These are phyloP conservation scores for Hypomontagnella submonticulosa DNA, from an alignment of 495 filamentous ascomycete genomes.

Conservation along the genomic window DNA sequence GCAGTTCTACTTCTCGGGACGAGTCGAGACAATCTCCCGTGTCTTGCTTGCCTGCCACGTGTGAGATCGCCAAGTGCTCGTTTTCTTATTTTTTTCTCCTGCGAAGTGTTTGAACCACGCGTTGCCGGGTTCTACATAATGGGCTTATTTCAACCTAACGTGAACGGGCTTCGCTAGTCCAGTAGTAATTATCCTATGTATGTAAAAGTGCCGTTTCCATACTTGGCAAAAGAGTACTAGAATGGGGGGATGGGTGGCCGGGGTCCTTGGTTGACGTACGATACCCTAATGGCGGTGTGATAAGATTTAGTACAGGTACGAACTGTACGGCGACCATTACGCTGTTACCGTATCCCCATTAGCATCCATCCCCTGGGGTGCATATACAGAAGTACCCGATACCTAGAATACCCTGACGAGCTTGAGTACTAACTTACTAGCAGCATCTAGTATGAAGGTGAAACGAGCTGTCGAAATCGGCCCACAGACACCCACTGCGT, in stretches of 20 bases:
- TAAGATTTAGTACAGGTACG: slow-evolving; percentile 28
- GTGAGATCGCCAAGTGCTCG: slow-evolving; percentile 39
- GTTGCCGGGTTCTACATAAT: background rate
- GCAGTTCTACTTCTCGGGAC: slow-evolving; percentile 31
- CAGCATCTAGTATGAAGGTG: slow-evolving; percentile 26
- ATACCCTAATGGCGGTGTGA: slow-evolving; percentile 40
- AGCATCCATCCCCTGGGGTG: background rate
- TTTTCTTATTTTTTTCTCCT: slow-evolving; percentile 11
- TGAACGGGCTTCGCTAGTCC: slow-evolving; percentile 10
- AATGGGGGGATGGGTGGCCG: slow-evolving; percentile 21
- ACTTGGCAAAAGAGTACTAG: slow-evolving; percentile 19
- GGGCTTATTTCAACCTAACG: slow-evolving; percentile 8
- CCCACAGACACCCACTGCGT: slow-evolving; percentile 22
- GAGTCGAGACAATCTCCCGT: slow-evolving; percentile 34
- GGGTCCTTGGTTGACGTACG: slow-evolving; percentile 23
- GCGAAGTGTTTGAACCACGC: background rate
- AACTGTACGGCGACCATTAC: background rate
- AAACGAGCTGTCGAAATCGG: slow-evolving; percentile 37
- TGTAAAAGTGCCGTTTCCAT: slow-evolving; percentile 8
- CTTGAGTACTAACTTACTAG: slow-evolving; percentile 12
- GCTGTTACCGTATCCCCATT: slow-evolving; percentile 4
- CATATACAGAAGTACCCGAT: background rate
- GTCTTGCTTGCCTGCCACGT: slow-evolving; percentile 42
- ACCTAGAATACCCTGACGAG: background rate
- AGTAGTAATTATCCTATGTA: slow-evolving; percentile 4